phyloP scores from a whole-genome alignment of 495 filamentous ascomycete species.

The Copromyces sp. region DNA sequence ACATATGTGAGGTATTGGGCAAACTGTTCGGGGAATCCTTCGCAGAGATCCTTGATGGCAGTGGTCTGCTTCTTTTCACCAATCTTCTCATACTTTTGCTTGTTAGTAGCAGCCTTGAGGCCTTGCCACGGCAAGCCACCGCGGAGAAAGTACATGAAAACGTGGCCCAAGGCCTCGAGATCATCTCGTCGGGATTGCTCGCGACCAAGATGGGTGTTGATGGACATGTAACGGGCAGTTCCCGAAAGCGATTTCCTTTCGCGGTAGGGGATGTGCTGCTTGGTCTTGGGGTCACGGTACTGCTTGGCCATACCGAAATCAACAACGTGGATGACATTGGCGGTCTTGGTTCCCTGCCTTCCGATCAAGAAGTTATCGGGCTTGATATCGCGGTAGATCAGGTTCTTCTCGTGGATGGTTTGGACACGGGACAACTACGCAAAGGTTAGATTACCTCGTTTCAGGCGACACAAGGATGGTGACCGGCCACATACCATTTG shows the following conservation, averaged over 20 bases:
- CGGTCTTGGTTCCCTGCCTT: slow-evolving; percentile 79
- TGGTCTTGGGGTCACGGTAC: slow-evolving; percentile 97
- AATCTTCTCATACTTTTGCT: slow-evolving; percentile 99
- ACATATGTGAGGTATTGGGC: slow-evolving; percentile 96
- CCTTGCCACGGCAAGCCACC: slow-evolving; percentile 98
- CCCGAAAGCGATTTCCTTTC: slow-evolving; percentile 96
- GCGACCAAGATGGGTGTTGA: slow-evolving; percentile 95
- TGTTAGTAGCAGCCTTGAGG: slow-evolving; percentile 97
- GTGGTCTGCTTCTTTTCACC: slow-evolving; percentile 99
- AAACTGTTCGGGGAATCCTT: slow-evolving; percentile 95
- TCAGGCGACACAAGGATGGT: neutral
- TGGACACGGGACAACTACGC: slow-evolving; percentile 80
- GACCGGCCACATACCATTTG: slow-evolving; percentile 72
- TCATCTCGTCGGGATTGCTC: slow-evolving; percentile 97
- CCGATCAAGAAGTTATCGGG: slow-evolving; percentile 99
- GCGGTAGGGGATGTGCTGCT: slow-evolving; percentile 97
- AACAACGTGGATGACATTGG: slow-evolving; percentile 97
- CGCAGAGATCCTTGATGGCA: slow-evolving; percentile 90
- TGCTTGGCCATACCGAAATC: slow-evolving; percentile 99
- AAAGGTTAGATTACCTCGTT: slow-evolving; percentile 4
- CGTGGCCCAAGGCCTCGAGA: slow-evolving; percentile 89
- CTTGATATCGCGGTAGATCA: slow-evolving; percentile 99
- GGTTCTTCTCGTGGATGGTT: slow-evolving; percentile 99
- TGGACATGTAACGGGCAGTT: slow-evolving; percentile 98
- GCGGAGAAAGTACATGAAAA: slow-evolving; percentile 98